A percentile compares a stretch with the other conserved stretches of the same genome.
Conservation (phyloP, 176 grass and related monocot species). For the Tillandsia fasciculata region DNA sequence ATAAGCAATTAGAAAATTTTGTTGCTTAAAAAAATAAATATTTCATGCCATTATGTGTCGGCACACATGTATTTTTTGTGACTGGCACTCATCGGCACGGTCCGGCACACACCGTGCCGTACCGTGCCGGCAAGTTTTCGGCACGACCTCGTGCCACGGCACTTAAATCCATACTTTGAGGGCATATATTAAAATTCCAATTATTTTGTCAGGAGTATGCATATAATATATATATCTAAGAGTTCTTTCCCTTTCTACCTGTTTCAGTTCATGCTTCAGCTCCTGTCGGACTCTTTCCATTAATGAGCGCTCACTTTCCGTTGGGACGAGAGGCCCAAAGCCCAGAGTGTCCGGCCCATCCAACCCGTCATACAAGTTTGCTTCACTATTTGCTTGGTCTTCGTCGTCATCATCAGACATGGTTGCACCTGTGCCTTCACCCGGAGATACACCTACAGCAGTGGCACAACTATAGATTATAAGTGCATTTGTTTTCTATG, state of each 20-base stretch:
- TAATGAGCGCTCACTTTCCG: constrained; percentile 56
- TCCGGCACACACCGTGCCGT: no score
- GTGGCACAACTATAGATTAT: background rate
- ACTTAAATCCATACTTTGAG: no score
- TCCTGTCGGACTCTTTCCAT: constrained; percentile 73
- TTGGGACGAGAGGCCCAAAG: constrained; percentile 47
- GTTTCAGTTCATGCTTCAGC: constrained; percentile 59
- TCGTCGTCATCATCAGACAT: constrained; percentile 62
- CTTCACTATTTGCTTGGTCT: constrained; percentile 51
- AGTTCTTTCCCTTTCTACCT: constrained; percentile 21
- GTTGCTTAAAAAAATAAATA: no score
- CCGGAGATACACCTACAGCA: constrained; percentile 41
- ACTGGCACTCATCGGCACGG: no score
- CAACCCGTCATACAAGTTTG: constrained; percentile 52
- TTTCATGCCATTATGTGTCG: no score
- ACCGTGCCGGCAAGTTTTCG: no score
- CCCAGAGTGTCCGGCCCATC: constrained; percentile 39
- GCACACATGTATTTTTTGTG: no score
- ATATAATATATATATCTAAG: background rate
- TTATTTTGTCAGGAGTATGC: constrained; percentile 6
- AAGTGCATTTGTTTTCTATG: no score
- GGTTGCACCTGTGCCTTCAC: constrained; percentile 53
- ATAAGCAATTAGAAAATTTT: no score
- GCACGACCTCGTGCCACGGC: no score
- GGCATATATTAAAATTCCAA: constrained; percentile 7